Evolutionary conservation across 2,329 filamentous ascomycete species (phyloP).

Genomic region (Epichloe hybrida): DNA sequence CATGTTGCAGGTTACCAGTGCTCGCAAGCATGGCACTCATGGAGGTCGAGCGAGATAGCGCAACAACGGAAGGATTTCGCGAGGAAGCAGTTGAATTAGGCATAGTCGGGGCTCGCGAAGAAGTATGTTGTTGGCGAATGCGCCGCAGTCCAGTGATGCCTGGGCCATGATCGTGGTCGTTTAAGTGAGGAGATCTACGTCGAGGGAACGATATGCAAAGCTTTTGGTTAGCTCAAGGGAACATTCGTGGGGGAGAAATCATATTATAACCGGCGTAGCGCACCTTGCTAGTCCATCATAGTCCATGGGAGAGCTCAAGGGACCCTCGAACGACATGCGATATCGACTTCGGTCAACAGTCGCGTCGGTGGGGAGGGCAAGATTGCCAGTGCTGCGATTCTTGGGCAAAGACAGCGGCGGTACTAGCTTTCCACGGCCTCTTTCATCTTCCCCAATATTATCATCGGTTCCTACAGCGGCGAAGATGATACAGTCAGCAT

Average conservation of each 20-base stretch:
- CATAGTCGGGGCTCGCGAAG: slow-evolving; percentile 49
- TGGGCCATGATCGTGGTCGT: slow-evolving; percentile 77
- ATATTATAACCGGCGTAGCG: slow-evolving; percentile 14
- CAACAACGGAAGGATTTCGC: slow-evolving; percentile 41
- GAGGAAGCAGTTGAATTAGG: slow-evolving; percentile 50
- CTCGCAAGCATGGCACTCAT: slow-evolving; percentile 53
- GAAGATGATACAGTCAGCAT: slow-evolving; percentile 11
- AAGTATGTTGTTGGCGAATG: slow-evolving; percentile 71
- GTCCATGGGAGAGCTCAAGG: slow-evolving; percentile 42
- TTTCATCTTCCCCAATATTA: slow-evolving; percentile 21
- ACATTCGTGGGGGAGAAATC: slow-evolving; percentile 8
- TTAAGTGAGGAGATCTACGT: slow-evolving; percentile 63
- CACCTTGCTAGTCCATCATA: slow-evolving; percentile 65
- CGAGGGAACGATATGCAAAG: not conserved
- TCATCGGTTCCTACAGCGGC: slow-evolving; percentile 19
- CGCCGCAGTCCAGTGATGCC: slow-evolving; percentile 78
- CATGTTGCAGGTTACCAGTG: slow-evolving; percentile 37
- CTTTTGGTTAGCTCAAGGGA: not conserved
- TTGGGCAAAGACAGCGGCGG: slow-evolving; percentile 43
- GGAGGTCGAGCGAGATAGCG: slow-evolving; percentile 54
- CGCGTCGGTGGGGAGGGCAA: slow-evolving; percentile 34
- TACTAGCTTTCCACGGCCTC: slow-evolving; percentile 31
- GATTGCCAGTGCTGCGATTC: slow-evolving; percentile 52
- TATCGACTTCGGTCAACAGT: slow-evolving; percentile 43
- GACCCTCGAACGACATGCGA: slow-evolving; percentile 67